Percentiles rank a stretch among this genome's conserved stretches.
Evolutionary conservation across 2,329 filamentous ascomycete genomes (phyloP).

Genomic region (Neopestalotiopsis clavispora): DNA sequence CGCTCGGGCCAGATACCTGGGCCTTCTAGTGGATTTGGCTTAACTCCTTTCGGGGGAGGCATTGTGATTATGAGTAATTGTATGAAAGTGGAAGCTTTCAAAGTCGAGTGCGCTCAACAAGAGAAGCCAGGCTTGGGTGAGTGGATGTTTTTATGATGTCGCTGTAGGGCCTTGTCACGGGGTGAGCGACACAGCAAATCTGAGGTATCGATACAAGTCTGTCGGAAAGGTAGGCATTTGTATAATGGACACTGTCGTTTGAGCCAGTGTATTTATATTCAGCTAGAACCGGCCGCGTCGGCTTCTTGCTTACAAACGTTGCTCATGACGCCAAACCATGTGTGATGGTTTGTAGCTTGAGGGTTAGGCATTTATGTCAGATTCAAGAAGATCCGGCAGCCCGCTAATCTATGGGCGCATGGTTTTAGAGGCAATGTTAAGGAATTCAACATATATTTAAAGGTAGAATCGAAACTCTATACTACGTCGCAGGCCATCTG

Average conservation of each 20-base stretch:
- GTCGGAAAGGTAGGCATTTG: too few species aligned
- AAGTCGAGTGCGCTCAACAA: neutral
- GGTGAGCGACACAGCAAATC: too few species aligned
- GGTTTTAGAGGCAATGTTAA: too few species aligned
- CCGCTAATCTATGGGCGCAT: too few species aligned
- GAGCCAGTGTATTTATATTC: too few species aligned
- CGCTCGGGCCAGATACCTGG: conserved; percentile 3
- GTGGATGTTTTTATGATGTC: too few species aligned
- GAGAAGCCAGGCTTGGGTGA: neutral
- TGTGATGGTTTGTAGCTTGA: neutral
- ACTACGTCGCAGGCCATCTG: neutral
- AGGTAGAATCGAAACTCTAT: neutral
- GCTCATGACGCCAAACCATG: neutral
- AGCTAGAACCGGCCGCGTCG: neutral
- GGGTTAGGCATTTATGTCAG: neutral
- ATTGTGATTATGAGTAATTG: conserved; percentile 8
- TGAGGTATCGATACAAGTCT: too few species aligned
- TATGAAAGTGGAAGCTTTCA: neutral
- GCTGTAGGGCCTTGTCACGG: too few species aligned
- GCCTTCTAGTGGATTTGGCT: conserved; percentile 13
- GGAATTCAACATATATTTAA: too few species aligned
- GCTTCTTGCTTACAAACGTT: neutral
- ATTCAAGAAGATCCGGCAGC: too few species aligned
- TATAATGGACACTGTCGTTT: too few species aligned
- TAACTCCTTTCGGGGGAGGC: conserved; percentile 16